Evolutionary conservation across 1,284 basidiomycete genomes (phyloP), one percentile per base, ranked within the genome.

Genomic region (Leccinum pachyderme): DNA sequence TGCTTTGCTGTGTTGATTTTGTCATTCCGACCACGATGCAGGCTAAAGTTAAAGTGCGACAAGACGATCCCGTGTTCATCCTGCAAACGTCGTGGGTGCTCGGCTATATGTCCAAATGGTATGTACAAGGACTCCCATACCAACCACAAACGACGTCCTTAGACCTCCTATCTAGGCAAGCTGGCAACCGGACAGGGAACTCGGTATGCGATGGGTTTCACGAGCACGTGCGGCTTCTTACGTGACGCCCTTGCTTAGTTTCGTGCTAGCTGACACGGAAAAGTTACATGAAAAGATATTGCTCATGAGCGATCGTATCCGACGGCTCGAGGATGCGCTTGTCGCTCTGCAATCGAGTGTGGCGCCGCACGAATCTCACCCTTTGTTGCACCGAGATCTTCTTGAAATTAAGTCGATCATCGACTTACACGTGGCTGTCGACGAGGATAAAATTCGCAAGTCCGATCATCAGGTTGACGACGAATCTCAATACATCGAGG

Each of bases 251-350:
- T 4, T 25, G 47, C 18, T 6, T 54, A 87, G 87, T 51, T 89
- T 90, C 63, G 85, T 89, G 37, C 79, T 89, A n/a, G 86, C 87
- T 2, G 86, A 87, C 60, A 90, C 87, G 2, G 87, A 89, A 56
- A 82, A 84, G 59, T 73, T 91, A 28, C 88, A 91, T 64, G 73
- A 79, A 51, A 89, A 89, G 68, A 89, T 90, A 46, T 73, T 80
- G 0, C 76, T 78, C 46, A 89, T 90, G 87, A 84, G 82, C 59
- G 81, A 89, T 65, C 84, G 87, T 33, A 89, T 90, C 56, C 80
- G 86, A 33, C 82, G 82, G 54, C 80, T 90, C n/a, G 87, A 89
- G 67, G 86, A 89, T 57, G 86, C 86, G 0, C 76, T 90, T n/a
- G 75, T 77, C 4, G 76, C 83, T 50, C 72, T 83, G 24, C 82